Conservation (phyloP, 495 filamentous ascomycete species). For the Chaetomium cochliodes region DNA sequence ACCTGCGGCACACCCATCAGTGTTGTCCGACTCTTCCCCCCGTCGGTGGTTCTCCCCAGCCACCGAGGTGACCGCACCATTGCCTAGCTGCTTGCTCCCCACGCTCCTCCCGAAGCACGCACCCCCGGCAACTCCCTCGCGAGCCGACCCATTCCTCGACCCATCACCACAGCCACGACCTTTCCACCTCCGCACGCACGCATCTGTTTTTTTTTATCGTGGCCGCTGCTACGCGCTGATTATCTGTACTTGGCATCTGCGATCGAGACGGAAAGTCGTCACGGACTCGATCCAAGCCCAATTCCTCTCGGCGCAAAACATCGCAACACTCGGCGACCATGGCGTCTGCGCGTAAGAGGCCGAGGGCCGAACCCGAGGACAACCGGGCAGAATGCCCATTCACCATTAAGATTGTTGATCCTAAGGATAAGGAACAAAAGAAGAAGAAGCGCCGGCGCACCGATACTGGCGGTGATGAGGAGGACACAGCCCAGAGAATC, state of each 20-base stretch:
- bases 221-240: background rate
- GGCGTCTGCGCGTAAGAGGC: conserved; percentile 47
- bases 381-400: conserved; percentile 42
- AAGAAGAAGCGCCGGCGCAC: conserved; percentile 50
- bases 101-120: background rate
- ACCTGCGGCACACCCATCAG: background rate
- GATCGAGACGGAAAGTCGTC: background rate
- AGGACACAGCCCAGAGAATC: conserved; percentile 34
- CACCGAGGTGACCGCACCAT: conserved; percentile 19
- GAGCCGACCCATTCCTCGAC: conserved; percentile 16
- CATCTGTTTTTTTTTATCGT: background rate
- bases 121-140: conserved; percentile 10
- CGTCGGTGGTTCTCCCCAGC: conserved; percentile 18
- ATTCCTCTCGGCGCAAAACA: background rate
- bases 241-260: background rate
- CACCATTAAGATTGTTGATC: conserved; percentile 36
- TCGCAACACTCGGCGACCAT: conserved; percentile 26
- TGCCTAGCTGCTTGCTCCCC: background rate
- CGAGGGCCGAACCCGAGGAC: conserved; percentile 42
- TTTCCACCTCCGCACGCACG: background rate
- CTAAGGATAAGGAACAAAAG: conserved; percentile 40
- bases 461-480: conserved; percentile 42
- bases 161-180: background rate
- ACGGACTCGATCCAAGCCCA: background rate
- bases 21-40: background rate